Conservation (phyloP, 495 filamentous ascomycete genomes). For the Aspergillus ellipticus region DNA sequence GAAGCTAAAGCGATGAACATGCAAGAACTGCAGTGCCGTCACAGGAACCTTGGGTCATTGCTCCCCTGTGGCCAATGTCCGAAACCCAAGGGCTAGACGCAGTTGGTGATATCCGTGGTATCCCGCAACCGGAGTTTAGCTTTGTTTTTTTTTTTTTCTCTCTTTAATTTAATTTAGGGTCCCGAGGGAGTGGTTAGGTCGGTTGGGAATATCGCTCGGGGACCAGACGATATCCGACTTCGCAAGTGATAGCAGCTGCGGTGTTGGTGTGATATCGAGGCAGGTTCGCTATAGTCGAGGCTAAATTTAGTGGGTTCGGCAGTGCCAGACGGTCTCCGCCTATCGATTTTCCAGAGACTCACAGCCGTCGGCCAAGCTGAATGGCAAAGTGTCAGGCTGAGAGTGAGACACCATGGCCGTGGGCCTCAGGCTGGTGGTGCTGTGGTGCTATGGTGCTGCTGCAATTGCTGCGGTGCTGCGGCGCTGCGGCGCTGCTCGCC, state of each 20-base stretch:
- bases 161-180: neutral
- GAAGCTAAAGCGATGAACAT: slow-evolving; percentile 17
- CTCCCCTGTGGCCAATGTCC: slow-evolving; percentile 16
- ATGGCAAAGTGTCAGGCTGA: slow-evolving; percentile 6
- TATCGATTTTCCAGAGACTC: slow-evolving; percentile 19
- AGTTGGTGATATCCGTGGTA: slow-evolving; percentile 38
- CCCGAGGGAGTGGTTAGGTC: neutral
- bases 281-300: slow-evolving; percentile 11
- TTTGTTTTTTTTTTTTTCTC: slow-evolving; percentile 7
- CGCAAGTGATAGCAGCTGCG: neutral
- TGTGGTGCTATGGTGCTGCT: no score
- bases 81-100: slow-evolving; percentile 20
- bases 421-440: slow-evolving; percentile 10
- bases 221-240: neutral
- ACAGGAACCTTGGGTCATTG: slow-evolving; percentile 15
- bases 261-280: slow-evolving; percentile 22
- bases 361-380: slow-evolving; percentile 6
- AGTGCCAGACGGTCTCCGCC: slow-evolving; percentile 16
- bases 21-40: slow-evolving; percentile 24
- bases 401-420: slow-evolving; percentile 5
- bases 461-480: no score
- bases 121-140: neutral
- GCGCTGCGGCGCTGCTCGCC: slow-evolving; percentile 12
- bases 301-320: slow-evolving; percentile 17
- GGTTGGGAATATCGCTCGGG: slow-evolving; percentile 8